Evolutionary conservation across 768 basidiomycete genomes (phyloP), one percentile per base, ranked within the genome.

Genomic region (Butyriboletus loyo): DNA sequence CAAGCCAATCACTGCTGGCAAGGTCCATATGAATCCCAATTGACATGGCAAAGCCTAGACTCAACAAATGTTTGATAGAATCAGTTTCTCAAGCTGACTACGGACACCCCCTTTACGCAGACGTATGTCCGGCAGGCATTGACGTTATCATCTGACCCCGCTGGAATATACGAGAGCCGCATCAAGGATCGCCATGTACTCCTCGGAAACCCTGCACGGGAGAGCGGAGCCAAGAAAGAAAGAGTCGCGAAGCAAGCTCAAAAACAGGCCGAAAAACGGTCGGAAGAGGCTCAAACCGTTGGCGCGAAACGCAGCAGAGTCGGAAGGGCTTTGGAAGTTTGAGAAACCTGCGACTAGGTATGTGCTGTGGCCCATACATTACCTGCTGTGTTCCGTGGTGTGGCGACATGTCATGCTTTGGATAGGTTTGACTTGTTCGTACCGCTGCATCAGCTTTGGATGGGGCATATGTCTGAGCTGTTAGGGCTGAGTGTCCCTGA

Each of bases 381-480:
- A 5, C 9, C 24, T 25, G n/a, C n/a, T n/a, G n/a, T n/a, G 44
- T 19, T n/a, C 46, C 13, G 8, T 52, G 46, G 53, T 30, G 41
- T 58, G 27, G 44, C 21, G n/a, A 22, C 11, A 30, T 19, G 2
- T 14, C 50, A 31, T 24, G 27, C 19, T 24, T 17, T 27, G 15
- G 39, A n/a, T 25, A n/a, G n/a, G n/a, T n/a, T n/a, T n/a, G n/a
- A n/a, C n/a, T n/a, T n/a, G n/a, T n/a, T n/a, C n/a, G n/a, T 92
- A 90, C 63, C 94, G 85, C 68, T 95, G 21, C 87, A 94, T 65
- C 79, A 77, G 25, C 73, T 95, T 24, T 96, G 92, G 92, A 75
- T 89, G 71, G 87, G 84, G 6, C 95, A 96, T 66, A 91, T 94
- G 82, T 85, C 89, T 1, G 92, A 95, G 63, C 75, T 95, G 11